Base-by-base conservation (phyloP, 78 protist species). In the Trichosphaerium sp. region DNA sequence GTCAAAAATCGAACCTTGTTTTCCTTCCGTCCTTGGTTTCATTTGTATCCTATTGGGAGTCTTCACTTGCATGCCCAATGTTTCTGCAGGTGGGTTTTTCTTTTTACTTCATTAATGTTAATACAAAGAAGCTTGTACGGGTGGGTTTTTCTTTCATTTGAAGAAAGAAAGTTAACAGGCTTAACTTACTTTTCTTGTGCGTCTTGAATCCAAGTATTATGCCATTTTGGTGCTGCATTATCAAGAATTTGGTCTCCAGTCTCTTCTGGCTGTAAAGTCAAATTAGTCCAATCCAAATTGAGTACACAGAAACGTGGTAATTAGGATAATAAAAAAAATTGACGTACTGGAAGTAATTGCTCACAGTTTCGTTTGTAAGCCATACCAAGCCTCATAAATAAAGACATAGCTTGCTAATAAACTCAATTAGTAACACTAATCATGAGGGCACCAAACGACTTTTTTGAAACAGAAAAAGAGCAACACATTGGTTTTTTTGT, bases 321-420 rank as follows among this genome's bases (percentile, higher is more conserved):
- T 28, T 67, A 40, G 5, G 3, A 14, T 61, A 43, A 31, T 40
- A 40, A 14, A 18, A 26, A 7, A 60, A 5, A 65, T 3, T 12
- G 31, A 43, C 75, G 40, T 18, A 5, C 25, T 11, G 26, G 55
- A 74, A 25, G n/a, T 18, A 68, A 57, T 35, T 82, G 83, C 28
- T 72, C 82, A 23, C 61, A 41, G 56, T 49, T 77, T 57, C 79
- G 84, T 34, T 92, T 92, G 43, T 69, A 43, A 1, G 93, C 95
- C 49, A 92, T 85, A n/a, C 95, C 97, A 1, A 92, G 68, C 29
- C 91, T 65, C 48, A 72, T 71, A 70, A 78, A 88, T 1, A 91
- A 40, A 4, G 90, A 71, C 14, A 87, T 74, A 28, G 95, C 94
- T 4, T 74, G 69, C 75, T 60, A 43, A 4, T 12, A 8, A 35